phyloP scores from a whole-genome alignment of 805 yeast species.

The Suhomyces sp. region DNA sequence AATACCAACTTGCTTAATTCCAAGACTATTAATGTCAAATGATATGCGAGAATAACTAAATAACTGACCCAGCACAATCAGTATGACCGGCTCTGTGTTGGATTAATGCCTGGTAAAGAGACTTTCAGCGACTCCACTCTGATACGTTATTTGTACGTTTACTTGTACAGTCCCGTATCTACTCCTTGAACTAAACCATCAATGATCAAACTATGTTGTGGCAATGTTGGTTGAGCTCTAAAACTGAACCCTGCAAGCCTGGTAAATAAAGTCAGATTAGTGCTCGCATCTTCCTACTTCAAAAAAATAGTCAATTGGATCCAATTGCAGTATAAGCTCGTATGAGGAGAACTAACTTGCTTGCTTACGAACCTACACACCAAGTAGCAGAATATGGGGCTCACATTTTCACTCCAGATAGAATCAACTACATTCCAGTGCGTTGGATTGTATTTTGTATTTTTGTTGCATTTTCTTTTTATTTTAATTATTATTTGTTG shows the following conservation, averaged over 20 bases:
- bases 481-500: neutral
- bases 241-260: neutral
- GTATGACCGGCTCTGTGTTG: no score
- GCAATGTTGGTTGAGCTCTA: neutral
- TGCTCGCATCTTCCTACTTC: neutral
- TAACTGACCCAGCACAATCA: no score
- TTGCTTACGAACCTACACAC: neutral
- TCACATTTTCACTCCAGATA: neutral
- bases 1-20: neutral
- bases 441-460: neutral
- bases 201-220: neutral
- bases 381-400: neutral
- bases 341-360: neutral
- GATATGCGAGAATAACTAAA: neutral
- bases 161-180: no score
- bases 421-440: neutral
- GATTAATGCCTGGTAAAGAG: no score
- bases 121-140: no score
- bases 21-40: neutral
- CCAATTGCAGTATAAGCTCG: neutral
- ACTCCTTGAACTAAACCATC: neutral
- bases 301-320: neutral
- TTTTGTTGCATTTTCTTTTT: neutral
- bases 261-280: neutral
- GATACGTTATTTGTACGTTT: no score